Evolutionary conservation across 495 filamentous ascomycete species (phyloP).

Genomic region (Sordaria brevicollis): DNA sequence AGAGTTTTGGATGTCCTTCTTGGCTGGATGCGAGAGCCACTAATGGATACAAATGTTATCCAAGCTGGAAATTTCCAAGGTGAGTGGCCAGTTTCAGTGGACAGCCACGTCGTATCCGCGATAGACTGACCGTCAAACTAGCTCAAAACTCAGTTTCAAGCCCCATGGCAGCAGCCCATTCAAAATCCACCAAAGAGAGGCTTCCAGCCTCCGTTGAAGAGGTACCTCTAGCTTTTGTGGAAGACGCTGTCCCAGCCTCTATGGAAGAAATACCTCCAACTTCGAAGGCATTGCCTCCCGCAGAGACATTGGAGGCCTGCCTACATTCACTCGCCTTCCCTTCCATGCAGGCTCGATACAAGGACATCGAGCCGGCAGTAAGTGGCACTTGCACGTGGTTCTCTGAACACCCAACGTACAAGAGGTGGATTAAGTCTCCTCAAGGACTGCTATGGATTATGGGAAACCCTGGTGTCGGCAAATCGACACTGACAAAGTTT

Average conservation of each 20-base stretch:
- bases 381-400: conserved; percentile 29
- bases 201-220: background rate
- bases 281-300: background rate
- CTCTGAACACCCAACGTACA: conserved; percentile 17
- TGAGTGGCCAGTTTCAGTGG: background rate
- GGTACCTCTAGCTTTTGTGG: background rate
- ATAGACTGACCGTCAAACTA: background rate
- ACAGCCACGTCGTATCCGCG: background rate
- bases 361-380: conserved; percentile 9
- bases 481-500: conserved; percentile 35
- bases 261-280: background rate
- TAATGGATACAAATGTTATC: background rate
- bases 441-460: conserved; percentile 35
- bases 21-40: background rate
- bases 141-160: background rate
- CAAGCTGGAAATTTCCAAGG: background rate
- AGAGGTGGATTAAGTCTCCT: conserved; percentile 18
- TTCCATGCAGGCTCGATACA: conserved; percentile 14
- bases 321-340: conserved; percentile 8
- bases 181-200: too few relatives aligned
- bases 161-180: too few relatives aligned
- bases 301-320: background rate
- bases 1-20: conserved; percentile 1
- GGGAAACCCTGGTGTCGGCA: conserved; percentile 39
- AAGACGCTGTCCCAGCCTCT: background rate